Conservation (phyloP, 179 eudicot genomes). For the Camellia oleifera region DNA sequence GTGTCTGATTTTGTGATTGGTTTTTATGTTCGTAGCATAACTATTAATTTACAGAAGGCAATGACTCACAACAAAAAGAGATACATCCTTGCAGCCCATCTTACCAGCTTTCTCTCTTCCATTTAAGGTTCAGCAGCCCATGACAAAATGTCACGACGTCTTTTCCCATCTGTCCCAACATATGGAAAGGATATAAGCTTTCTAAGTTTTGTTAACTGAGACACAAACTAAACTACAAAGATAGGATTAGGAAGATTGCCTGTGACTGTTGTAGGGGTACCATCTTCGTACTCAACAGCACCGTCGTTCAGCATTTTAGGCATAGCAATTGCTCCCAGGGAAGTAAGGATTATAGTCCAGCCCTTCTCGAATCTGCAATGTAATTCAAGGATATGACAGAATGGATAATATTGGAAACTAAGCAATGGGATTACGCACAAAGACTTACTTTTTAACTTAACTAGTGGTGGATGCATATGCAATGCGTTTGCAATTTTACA, state of each 20-base stretch:
- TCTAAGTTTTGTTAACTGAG: not conserved
- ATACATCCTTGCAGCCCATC: not conserved
- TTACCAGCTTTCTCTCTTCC: conserved; percentile 97
- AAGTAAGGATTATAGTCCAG: conserved; percentile 92
- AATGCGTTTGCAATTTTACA: too few relatives aligned
- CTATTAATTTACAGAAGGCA: not conserved
- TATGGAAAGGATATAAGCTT: not conserved
- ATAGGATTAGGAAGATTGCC: conserved; percentile 27
- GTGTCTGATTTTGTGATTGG: too few relatives aligned
- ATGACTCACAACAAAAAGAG: not conserved
- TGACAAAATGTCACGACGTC: conserved; percentile 71
- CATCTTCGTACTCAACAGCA: conserved; percentile 92
- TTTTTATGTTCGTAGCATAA: too few relatives aligned
- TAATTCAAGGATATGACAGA: conserved; percentile 8
- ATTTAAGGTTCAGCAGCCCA: conserved; percentile 99
- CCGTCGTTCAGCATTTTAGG: conserved; percentile 97
- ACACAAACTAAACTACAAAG: not conserved
- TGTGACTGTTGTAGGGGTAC: conserved; percentile 86
- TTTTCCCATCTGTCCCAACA: conserved; percentile 78
- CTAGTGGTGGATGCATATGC: too few relatives aligned
- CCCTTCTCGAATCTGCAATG: conserved; percentile 77
- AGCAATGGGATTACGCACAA: too few relatives aligned
- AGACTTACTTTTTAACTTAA: too few relatives aligned
- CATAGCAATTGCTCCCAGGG: conserved; percentile 98
- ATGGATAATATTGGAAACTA: not conserved